Evolutionary conservation across 176 grass and related monocot species (phyloP).

Genomic region (Oryza coarctata): DNA sequence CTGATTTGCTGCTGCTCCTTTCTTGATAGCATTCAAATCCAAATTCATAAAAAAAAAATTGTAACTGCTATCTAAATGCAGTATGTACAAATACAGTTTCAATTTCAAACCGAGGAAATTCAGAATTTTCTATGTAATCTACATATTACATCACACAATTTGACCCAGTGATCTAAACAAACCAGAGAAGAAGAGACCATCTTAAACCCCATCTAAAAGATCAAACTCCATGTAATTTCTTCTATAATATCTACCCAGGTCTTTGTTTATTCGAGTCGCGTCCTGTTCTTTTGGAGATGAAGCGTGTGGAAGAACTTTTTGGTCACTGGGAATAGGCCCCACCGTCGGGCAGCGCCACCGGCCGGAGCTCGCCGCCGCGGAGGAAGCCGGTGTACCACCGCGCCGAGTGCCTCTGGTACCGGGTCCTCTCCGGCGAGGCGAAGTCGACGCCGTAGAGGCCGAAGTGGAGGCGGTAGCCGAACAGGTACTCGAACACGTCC

Average conservation of each 20-base stretch:
- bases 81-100: background rate
- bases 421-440: slow-evolving; percentile 48
- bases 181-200: background rate
- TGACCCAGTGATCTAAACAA: background rate
- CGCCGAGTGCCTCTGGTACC: slow-evolving; percentile 59
- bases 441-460: slow-evolving; percentile 70
- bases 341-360: slow-evolving; percentile 21
- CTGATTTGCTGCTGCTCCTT: background rate
- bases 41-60: background rate
- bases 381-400: slow-evolving; percentile 74
- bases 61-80: too few species aligned
- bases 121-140: background rate
- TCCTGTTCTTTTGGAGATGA: background rate
- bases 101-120: background rate
- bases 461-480: slow-evolving; percentile 48
- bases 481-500: slow-evolving; percentile 68
- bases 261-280: background rate
- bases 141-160: background rate
- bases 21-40: background rate
- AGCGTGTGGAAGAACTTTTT: background rate
- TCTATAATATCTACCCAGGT: background rate
- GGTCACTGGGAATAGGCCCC: slow-evolving; percentile 41
- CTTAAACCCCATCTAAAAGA: background rate
- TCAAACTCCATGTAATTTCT: background rate
- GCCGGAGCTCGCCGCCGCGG: slow-evolving; percentile 42